phyloP scores from a whole-genome alignment of 2,329 filamentous ascomycete genomes.

The Verruconis gallopava region DNA sequence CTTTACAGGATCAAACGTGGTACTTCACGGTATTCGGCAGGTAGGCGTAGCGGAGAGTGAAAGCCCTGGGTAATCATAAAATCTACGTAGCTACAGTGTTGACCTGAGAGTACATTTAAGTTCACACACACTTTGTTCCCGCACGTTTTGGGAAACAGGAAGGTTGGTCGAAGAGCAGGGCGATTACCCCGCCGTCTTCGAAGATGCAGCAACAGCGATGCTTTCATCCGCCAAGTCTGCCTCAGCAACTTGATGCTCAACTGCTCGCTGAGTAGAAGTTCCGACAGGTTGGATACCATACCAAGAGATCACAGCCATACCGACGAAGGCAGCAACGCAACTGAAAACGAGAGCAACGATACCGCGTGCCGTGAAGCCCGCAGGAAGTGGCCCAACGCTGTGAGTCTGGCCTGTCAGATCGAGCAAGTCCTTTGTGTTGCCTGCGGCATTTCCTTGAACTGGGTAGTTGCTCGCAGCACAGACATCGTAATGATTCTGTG shows the following conservation, averaged over 20 bases:
- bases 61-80: too few species aligned
- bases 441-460: constrained; percentile 59
- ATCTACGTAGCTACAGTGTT: too few species aligned
- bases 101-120: too few species aligned
- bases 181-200: background rate
- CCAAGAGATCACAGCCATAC: constrained; percentile 53
- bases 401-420: constrained; percentile 50
- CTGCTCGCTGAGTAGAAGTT: constrained; percentile 1
- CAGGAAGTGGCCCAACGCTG: constrained; percentile 44
- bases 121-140: too few species aligned
- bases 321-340: constrained; percentile 53
- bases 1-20: too few species aligned
- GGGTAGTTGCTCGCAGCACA: constrained; percentile 43
- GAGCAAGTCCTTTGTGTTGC: constrained; percentile 49
- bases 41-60: too few species aligned
- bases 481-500: constrained; percentile 45
- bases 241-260: background rate
- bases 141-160: too few species aligned
- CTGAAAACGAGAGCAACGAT: constrained; percentile 66
- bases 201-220: background rate
- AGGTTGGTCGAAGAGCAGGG: too few species aligned
- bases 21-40: too few species aligned
- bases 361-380: constrained; percentile 57
- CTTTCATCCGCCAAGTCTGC: background rate
- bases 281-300: constrained; percentile 38